Percentiles rank a stretch among this genome's conserved stretches.
Evolutionary conservation across 1,139 yeast genomes (phyloP).

Genomic region (Sugiyamaella xylanicola): DNA sequence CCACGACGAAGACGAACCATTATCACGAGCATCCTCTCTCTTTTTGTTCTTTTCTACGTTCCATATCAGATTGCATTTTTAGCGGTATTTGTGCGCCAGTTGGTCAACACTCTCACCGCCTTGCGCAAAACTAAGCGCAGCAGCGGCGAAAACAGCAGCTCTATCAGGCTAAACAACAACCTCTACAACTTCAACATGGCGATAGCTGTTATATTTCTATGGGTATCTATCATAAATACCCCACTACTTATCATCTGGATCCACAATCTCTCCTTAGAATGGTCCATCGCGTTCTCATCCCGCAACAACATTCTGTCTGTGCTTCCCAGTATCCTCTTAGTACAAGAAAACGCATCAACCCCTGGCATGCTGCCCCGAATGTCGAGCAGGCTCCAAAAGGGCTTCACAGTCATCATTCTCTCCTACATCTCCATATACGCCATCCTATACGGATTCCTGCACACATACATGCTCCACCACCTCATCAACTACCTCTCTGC

Average conservation of each 20-base stretch:
- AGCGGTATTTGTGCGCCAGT: conserved; percentile 47
- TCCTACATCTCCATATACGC: conserved; percentile 36
- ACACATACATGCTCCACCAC: conserved; percentile 43
- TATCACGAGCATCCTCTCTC: conserved; percentile 1
- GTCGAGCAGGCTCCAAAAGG: conserved; percentile 22
- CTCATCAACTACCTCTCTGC: conserved; percentile 36
- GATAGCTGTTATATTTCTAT: conserved; percentile 36
- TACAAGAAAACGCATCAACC: conserved; percentile 28
- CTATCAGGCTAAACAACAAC: conserved; percentile 18
- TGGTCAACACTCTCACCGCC: conserved; percentile 21
- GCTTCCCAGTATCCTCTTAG: conserved; percentile 37
- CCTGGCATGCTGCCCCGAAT: conserved; percentile 30
- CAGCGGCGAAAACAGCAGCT: conserved; percentile 1
- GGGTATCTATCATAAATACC: conserved; percentile 41
- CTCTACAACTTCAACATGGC: conserved; percentile 28
- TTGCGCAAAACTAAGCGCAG: not conserved
- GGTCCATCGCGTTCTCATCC: conserved; percentile 40
- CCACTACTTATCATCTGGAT: conserved; percentile 44
- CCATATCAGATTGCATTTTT: conserved; percentile 41
- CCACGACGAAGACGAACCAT: not conserved
- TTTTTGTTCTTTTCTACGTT: conserved; percentile 24
- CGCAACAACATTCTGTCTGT: conserved; percentile 38
- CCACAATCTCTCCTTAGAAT: conserved; percentile 38
- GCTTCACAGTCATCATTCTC: conserved; percentile 29
- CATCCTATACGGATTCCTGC: conserved; percentile 39